Evolutionary conservation across 208 protist species (phyloP).

Genomic region (Trypanosomatidae sp.): DNA sequence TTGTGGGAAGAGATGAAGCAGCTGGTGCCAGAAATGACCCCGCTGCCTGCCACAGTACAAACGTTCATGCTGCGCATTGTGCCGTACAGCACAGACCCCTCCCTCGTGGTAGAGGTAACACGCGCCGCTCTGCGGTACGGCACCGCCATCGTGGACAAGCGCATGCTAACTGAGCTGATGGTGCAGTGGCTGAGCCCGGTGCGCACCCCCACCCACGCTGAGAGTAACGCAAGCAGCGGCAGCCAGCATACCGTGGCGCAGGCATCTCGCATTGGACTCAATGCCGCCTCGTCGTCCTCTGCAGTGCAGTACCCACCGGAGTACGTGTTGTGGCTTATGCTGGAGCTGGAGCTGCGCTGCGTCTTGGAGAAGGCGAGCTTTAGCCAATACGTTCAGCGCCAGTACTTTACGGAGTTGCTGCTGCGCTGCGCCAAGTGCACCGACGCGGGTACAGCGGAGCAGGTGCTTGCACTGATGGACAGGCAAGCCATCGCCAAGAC

Average conservation of each 20-base stretch:
- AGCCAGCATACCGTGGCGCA: constrained; percentile 3
- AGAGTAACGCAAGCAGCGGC: constrained; percentile 2
- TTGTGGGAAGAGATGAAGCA: constrained; percentile 79
- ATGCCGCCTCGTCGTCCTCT: constrained; percentile 2
- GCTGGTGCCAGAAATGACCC: constrained; percentile 32
- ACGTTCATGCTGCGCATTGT: constrained; percentile 67
- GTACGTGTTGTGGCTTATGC: constrained; percentile 79
- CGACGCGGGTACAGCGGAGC: constrained; percentile 59
- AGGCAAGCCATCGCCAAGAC: constrained; percentile 76
- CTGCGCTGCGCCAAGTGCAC: constrained; percentile 76
- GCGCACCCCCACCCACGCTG: background rate
- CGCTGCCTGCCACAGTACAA: constrained; percentile 69
- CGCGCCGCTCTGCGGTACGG: constrained; percentile 57
- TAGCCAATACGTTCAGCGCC: constrained; percentile 71
- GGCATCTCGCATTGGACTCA: constrained; percentile 5
- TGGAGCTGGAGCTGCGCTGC: constrained; percentile 84
- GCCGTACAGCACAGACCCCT: constrained; percentile 43
- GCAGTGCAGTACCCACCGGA: constrained; percentile 58
- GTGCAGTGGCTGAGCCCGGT: constrained; percentile 51
- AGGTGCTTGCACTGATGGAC: constrained; percentile 84
- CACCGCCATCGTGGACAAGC: constrained; percentile 65
- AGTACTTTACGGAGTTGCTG: constrained; percentile 73
- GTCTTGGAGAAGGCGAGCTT: constrained; percentile 76
- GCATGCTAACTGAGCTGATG: constrained; percentile 57
- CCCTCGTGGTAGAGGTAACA: constrained; percentile 70